Base-by-base conservation (phyloP, 306 rosid species). In the Astragalus glycyphyllos region DNA sequence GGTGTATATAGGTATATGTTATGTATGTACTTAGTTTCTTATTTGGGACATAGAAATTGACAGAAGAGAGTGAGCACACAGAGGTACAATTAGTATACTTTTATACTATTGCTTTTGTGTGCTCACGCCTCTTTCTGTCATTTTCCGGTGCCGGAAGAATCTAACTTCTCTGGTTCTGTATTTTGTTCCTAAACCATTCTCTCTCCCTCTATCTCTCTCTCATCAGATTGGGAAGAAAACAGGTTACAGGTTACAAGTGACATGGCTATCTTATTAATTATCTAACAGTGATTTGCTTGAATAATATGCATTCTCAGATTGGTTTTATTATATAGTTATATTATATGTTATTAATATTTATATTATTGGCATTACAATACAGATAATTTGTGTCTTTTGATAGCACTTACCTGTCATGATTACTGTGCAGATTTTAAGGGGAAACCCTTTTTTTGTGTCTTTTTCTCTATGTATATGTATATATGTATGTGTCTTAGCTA, bases 61-160 rank as follows among this genome's bases (percentile, higher is more conserved):
- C 98, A 92, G 98, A 89, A 92, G 98, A 92, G 98, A 89, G 96
- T 88, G 98, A 92, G 98, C 98, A 92, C 91, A 86, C 75, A 86
- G 89, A 85, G 88, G 92, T 73, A 65, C 23, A 20, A 65, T 72
- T 80, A 41, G 77, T 89, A 89, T 86, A 78, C 40, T 20, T 51
- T 38, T 89, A 83, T 88, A 81, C 77, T 61, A 57, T 71, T 88
- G 81, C 83, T 88, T 84, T 83, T 89, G 88, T 68, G 98, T 92
- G 96, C 96, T 89, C 90, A 84, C 84, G 77, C 26, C 85, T 85
- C 95, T 89, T 55, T 75, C 92, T 90, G 91, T 88, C 98, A 79
- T 64, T 60, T 86, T 84, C 82, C 83, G 40, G 56, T 67, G 64
- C 88, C 81, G 56, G 82, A 66, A 62, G 78, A 60, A 72, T 45